Evolutionary conservation across 768 basidiomycete species (phyloP).

Genomic region (Sistotremastrum suecicum): DNA sequence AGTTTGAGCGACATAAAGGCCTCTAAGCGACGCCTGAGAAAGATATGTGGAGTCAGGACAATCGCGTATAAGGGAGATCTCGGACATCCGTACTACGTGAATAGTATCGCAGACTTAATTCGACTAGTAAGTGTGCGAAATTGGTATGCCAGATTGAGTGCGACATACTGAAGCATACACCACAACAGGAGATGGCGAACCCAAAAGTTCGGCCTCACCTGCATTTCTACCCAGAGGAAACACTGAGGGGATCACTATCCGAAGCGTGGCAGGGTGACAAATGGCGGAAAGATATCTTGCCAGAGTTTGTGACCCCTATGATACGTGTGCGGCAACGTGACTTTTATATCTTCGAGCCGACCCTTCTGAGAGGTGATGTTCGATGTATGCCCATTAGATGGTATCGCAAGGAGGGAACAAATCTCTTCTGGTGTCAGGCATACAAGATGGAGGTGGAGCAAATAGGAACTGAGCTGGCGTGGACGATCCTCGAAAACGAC

Average conservation of each 20-base stretch:
- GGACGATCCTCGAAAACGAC: no score
- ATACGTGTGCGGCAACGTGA: conserved; percentile 11
- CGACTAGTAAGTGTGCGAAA: conserved; percentile 14
- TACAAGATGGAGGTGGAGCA: no score
- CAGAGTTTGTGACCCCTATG: conserved; percentile 16
- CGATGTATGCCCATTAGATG: conserved; percentile 15
- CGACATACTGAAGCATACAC: no score
- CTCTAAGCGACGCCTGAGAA: conserved; percentile 10
- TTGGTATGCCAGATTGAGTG: not conserved
- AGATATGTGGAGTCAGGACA: conserved; percentile 16
- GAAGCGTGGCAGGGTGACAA: conserved; percentile 14
- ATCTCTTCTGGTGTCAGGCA: no score
- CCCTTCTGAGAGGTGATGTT: conserved; percentile 8
- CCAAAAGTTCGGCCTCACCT: conserved; percentile 19
- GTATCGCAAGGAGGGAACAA: conserved; percentile 9
- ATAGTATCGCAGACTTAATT: conserved; percentile 17
- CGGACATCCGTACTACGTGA: conserved; percentile 20
- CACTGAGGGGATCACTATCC: conserved; percentile 5
- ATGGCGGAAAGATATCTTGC: conserved; percentile 17
- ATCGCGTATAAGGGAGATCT: conserved; percentile 17
- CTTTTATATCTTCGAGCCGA: conserved; percentile 18
- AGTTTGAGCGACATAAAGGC: conserved; percentile 6
- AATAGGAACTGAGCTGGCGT: no score
- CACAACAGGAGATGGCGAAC: conserved; percentile 23
- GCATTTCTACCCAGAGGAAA: conserved; percentile 21